Conservation (phyloP, 441 rosid genomes). For the Gossypium schwendimanii region DNA sequence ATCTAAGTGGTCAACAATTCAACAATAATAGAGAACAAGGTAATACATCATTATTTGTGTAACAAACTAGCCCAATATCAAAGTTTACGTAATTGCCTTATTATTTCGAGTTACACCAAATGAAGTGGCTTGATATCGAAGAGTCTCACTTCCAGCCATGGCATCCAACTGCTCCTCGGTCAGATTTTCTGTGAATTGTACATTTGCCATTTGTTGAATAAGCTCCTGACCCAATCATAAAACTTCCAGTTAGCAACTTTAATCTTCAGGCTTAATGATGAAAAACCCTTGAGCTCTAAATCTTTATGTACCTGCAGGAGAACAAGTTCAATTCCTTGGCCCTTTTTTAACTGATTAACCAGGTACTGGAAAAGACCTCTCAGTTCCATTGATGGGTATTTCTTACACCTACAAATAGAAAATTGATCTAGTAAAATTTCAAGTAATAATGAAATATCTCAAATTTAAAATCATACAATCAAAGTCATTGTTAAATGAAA, state of each 20-base stretch:
- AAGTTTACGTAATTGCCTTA: conserved; percentile 47
- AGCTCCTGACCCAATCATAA: conserved; percentile 66
- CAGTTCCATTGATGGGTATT: conserved; percentile 98
- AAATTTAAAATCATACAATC: conserved; percentile 9
- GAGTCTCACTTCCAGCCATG: conserved; percentile 99
- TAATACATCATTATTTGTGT: neutral
- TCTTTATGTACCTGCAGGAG: conserved; percentile 69
- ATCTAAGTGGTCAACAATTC: neutral
- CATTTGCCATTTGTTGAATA: conserved; percentile 99
- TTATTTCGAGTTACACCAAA: conserved; percentile 89
- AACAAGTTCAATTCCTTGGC: conserved; percentile 97
- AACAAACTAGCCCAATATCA: conserved; percentile 6
- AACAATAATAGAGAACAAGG: neutral
- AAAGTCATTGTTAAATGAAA: conserved; percentile 7
- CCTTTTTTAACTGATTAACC: conserved; percentile 93
- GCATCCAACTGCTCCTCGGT: conserved; percentile 99
- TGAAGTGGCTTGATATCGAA: conserved; percentile 96
- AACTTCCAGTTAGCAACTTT: conserved; percentile 21
- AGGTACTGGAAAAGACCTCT: conserved; percentile 99
- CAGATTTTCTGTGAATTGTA: conserved; percentile 94
- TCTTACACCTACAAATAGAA: conserved; percentile 70
- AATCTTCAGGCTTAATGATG: conserved; percentile 9
- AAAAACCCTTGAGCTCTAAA: conserved; percentile 15
- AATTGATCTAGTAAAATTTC: conserved; percentile 8
- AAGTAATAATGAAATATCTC: conserved; percentile 1